Percentiles rank a stretch among this genome's conserved stretches.
These are phyloP conservation scores for Backusella luteola DNA, from an alignment of 192 early-diverging fungal species.

Conservation along the genomic window DNA sequence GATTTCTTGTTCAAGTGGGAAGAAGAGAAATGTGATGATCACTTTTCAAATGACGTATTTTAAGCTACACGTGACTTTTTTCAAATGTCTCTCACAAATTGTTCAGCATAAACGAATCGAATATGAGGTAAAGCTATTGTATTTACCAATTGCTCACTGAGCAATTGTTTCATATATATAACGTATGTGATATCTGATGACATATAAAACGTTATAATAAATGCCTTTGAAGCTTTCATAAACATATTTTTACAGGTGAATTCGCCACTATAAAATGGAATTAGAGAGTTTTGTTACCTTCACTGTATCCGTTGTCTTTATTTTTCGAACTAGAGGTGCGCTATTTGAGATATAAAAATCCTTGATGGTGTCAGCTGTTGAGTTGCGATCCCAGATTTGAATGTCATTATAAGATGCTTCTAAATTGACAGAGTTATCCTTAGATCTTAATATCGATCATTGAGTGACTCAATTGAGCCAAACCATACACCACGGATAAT, in stretches of 20 bases:
- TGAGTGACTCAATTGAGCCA: conserved; percentile 31
- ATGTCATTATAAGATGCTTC: conserved; percentile 22
- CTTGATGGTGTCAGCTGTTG: not conserved
- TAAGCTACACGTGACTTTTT: not conserved
- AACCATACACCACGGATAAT: conserved; percentile 32
- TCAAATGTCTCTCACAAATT: not conserved
- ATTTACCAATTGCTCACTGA: too few species aligned
- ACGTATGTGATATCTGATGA: too few species aligned
- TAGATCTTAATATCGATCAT: conserved; percentile 28
- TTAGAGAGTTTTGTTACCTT: too few species aligned
- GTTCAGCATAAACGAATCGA: too few species aligned
- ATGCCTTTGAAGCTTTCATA: too few species aligned
- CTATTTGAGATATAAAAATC: not conserved
- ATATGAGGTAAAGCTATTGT: too few species aligned
- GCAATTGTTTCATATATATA: too few species aligned
- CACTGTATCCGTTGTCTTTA: not conserved
- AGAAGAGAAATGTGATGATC: not conserved
- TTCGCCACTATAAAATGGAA: too few species aligned
- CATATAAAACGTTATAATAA: too few species aligned
- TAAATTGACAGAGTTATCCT: conserved; percentile 27
- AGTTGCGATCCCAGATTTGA: conserved; percentile 21
- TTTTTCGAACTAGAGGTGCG: not conserved
- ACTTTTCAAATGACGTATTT: not conserved
- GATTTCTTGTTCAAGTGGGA: not conserved
- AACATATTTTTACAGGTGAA: too few species aligned